Percentiles rank a stretch among this genome's conserved stretches.
These are phyloP conservation scores for Blastocystis sp. DNA, from an alignment of 352 stramenopile species.

Conservation along the genomic window DNA sequence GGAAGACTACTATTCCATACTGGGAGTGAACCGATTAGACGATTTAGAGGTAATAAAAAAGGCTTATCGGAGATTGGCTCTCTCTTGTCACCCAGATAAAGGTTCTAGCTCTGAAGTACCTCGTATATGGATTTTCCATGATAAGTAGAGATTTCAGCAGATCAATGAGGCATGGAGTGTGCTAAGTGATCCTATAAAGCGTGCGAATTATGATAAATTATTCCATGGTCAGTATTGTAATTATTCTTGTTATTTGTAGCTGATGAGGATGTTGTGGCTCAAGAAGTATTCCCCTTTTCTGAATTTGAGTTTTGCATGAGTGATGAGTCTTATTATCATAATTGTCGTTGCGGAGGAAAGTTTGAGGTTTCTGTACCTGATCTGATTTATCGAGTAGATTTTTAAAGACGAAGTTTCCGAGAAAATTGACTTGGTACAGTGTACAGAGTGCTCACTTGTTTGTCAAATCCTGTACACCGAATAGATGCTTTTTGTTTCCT, in stretches of 20 bases:
- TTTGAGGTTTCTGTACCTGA: background rate
- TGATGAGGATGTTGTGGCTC: constrained; percentile 9
- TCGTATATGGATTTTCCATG: background rate
- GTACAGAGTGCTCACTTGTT: constrained; percentile 43
- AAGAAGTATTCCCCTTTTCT: constrained; percentile 17
- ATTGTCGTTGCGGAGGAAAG: constrained; percentile 21
- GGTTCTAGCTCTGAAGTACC: background rate
- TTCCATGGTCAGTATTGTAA: background rate
- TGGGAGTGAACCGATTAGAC: background rate
- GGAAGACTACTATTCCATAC: constrained; percentile 41
- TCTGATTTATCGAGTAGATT: background rate
- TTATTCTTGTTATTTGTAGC: background rate
- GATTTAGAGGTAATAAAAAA: constrained; percentile 41
- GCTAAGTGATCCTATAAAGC: constrained; percentile 7
- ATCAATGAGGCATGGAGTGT: constrained; percentile 22
- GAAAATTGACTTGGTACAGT: constrained; percentile 31
- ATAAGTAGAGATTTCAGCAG: background rate
- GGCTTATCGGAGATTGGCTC: constrained; percentile 40
- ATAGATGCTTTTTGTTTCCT: background rate
- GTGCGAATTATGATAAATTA: background rate
- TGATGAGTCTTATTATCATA: background rate
- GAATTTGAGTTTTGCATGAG: background rate
- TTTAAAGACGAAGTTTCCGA: background rate
- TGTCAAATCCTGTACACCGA: constrained; percentile 2
- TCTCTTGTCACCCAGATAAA: constrained; percentile 45